Evolutionary conservation across 305 asterid genomes (phyloP).

Genomic region (Fraxinus paxiana): DNA sequence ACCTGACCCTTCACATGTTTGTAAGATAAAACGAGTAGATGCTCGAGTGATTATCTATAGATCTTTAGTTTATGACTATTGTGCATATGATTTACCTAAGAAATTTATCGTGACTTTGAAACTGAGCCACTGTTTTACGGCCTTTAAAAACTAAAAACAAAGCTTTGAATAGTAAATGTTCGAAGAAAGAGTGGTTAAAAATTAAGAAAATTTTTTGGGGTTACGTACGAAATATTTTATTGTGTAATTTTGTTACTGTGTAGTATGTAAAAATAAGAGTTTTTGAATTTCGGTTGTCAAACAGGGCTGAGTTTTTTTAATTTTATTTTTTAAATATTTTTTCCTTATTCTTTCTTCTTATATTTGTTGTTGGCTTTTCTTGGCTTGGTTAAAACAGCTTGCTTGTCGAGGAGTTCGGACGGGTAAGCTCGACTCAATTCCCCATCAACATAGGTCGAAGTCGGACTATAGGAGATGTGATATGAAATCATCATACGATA

Average conservation of each 20-base stretch:
- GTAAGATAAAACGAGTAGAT: not conserved
- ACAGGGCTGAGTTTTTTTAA: not conserved
- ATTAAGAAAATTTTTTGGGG: too few species aligned
- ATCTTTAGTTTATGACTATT: not conserved
- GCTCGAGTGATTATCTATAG: not conserved
- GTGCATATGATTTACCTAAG: not conserved
- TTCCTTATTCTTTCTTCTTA: not conserved
- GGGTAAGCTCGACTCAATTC: not conserved
- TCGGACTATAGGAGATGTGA: not conserved
- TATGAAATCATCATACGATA: not conserved
- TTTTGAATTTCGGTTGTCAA: too few species aligned
- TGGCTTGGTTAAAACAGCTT: not conserved
- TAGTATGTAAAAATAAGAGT: too few species aligned
- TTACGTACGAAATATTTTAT: too few species aligned
- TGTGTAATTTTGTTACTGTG: too few species aligned
- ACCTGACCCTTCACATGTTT: not conserved
- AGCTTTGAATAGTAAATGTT: too few species aligned
- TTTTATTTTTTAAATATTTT: not conserved
- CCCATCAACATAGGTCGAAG: not conserved
- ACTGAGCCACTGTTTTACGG: not conserved
- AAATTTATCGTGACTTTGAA: not conserved
- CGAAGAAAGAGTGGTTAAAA: too few species aligned
- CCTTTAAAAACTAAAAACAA: too few species aligned
- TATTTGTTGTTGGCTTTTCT: not conserved
- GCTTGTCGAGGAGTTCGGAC: not conserved